Evolutionary conservation across 495 filamentous ascomycete species (phyloP), one percentile per base, ranked within the genome.

Genomic region (Thermothielavioides terrestris): DNA sequence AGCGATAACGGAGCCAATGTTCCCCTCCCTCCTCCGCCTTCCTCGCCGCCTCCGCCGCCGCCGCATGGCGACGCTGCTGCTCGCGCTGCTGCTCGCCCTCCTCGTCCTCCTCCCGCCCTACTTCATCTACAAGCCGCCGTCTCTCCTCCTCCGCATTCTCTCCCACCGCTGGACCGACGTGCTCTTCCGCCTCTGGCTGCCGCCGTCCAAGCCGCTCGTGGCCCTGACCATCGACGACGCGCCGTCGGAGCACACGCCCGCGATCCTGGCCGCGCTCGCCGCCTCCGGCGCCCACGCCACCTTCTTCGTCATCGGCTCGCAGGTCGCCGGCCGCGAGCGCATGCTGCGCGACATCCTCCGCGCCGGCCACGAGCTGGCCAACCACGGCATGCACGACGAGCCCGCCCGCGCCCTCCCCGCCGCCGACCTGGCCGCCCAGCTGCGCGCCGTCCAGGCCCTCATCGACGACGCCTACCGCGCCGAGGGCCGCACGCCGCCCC

Each of bases 371-470:
- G 86, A 90, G 62, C 71, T 90, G 9, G 88, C 77, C 36, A 94
- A 94, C 64, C 88, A 95, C 64, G 88, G 83, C 4, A 89, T 89
- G 85, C 72, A 76, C 60, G 88, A 95, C 67, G 86, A 91, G 67
- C 79, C 85, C 4, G 81, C 79, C 21, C 68, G 77, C 45, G 64
- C 37, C 14, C 62, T 79, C 32, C 28, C 53, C 12, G 60, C 70
- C 30, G 68, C 60, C 18, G 70, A 73, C 54, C 59, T 76, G 0
- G 60, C 59, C 32, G 22, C 9, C 2, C 66, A 74, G 66, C 76
- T 83, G 38, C 46, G 49, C 9, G 23, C 57, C 14, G 77, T 81
- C 23, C 57, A 71, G 49, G 58, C 45, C 0, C 65, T 74, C 50
- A 82, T 89, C 35, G 57, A 65, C 25, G 62, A 57, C 1, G 77